These are phyloP conservation scores for Penicillium freii DNA, from an alignment of 2,329 filamentous ascomycete genomes.

Conservation along the genomic window DNA sequence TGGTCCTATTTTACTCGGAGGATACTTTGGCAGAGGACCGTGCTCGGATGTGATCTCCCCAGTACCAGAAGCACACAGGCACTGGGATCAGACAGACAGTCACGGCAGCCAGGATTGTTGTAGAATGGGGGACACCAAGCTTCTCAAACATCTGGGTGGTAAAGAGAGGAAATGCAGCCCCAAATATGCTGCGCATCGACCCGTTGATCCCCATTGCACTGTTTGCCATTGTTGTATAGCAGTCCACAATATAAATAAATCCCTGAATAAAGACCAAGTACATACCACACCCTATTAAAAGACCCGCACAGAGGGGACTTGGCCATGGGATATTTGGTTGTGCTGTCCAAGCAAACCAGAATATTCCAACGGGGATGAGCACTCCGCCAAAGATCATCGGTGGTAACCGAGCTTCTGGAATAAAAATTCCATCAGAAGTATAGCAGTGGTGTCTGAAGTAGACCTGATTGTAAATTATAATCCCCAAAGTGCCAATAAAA, in stretches of 20 bases:
- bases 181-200: not conserved
- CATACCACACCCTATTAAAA: not conserved
- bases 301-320: not conserved
- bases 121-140: not conserved
- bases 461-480: not conserved
- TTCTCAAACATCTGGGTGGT: not conserved
- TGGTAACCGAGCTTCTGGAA: not conserved
- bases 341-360: not conserved
- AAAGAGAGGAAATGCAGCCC: not conserved
- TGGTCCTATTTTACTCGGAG: slow-evolving; percentile 6
- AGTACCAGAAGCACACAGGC: not conserved
- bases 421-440: not conserved
- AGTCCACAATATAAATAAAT: not conserved
- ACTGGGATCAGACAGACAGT: not conserved
- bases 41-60: not conserved
- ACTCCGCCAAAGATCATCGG: not conserved
- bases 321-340: not conserved
- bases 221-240: not conserved
- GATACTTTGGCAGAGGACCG: not conserved
- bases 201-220: not conserved
- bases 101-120: not conserved
- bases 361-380: not conserved
- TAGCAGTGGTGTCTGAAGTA: not conserved
- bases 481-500: not conserved
- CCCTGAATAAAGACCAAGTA: not conserved